These are phyloP conservation scores for Daldinia eschscholtzii DNA, from an alignment of 2,329 filamentous ascomycete genomes.

Conservation along the genomic window DNA sequence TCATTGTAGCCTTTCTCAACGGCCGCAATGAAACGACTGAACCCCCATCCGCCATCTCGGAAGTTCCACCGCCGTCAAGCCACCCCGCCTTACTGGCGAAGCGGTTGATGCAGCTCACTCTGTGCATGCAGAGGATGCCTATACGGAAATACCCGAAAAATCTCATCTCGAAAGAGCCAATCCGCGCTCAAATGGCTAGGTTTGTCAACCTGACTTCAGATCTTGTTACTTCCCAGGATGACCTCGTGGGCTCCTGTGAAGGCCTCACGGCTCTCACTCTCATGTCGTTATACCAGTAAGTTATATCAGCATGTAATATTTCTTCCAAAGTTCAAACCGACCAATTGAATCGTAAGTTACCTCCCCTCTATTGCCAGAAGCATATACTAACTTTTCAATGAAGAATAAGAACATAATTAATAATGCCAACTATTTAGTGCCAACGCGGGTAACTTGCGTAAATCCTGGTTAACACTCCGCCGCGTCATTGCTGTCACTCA, in stretches of 20 bases:
- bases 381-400: neutral
- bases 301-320: neutral
- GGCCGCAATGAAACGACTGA: slow-evolving; percentile 48
- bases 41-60: slow-evolving; percentile 41
- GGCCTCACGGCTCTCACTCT: slow-evolving; percentile 66
- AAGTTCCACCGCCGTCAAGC: slow-evolving; percentile 52
- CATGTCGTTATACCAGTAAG: slow-evolving; percentile 60
- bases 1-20: slow-evolving; percentile 52
- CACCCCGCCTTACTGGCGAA: slow-evolving; percentile 64
- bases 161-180: slow-evolving; percentile 47
- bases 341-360: neutral
- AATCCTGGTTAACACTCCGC: slow-evolving; percentile 65
- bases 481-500: slow-evolving; percentile 65
- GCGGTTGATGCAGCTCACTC: slow-evolving; percentile 60
- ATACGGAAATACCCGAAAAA: slow-evolving; percentile 49
- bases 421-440: slow-evolving; percentile 41
- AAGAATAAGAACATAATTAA: neutral
- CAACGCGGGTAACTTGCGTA: slow-evolving; percentile 66
- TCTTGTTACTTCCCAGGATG: slow-evolving; percentile 64
- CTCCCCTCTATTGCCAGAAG: neutral
- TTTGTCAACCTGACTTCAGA: slow-evolving; percentile 53
- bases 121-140: slow-evolving; percentile 59
- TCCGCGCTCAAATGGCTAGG: slow-evolving; percentile 50
- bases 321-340: neutral
- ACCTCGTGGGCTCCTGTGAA: slow-evolving; percentile 64